Conservation (phyloP, 2,329 filamentous ascomycete genomes). For the Aspergillus fijiensis region DNA sequence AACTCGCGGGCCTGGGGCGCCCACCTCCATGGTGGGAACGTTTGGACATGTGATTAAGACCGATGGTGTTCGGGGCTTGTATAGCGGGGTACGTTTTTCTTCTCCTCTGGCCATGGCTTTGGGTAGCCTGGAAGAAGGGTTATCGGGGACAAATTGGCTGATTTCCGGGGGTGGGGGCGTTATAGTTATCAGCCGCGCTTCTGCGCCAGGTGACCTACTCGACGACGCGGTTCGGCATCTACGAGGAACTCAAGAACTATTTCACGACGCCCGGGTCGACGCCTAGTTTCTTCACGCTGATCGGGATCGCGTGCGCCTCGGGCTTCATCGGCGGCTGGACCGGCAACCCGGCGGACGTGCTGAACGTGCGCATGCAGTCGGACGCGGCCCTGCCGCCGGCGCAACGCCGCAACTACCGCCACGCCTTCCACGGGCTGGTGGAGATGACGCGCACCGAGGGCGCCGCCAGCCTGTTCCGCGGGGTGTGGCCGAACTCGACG, state of each 20-base stretch:
- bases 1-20: slow-evolving; percentile 72
- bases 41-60: slow-evolving; percentile 76
- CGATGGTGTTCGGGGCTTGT: slow-evolving; percentile 77
- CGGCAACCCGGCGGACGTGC: slow-evolving; percentile 91
- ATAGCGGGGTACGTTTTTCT: slow-evolving; percentile 65
- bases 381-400: slow-evolving; percentile 72
- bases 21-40: slow-evolving; percentile 80
- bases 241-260: slow-evolving; percentile 83
- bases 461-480: slow-evolving; percentile 71
- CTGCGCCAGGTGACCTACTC: slow-evolving; percentile 94
- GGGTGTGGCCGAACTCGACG: slow-evolving; percentile 63
- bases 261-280: slow-evolving; percentile 54
- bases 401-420: slow-evolving; percentile 80
- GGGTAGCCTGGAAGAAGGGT: not conserved
- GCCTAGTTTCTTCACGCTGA: slow-evolving; percentile 72
- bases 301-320: slow-evolving; percentile 77
- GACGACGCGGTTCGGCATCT: slow-evolving; percentile 93
- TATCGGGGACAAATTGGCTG: not conserved
- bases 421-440: slow-evolving; percentile 81
- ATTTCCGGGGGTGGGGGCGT: not conserved
- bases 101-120: not conserved
- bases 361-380: slow-evolving; percentile 99
- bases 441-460: slow-evolving; percentile 90
- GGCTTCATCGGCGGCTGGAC: slow-evolving; percentile 86
- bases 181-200: slow-evolving; percentile 78